phyloP scores from a whole-genome alignment of 441 rosid genomes.

The Gossypium lobatum region DNA sequence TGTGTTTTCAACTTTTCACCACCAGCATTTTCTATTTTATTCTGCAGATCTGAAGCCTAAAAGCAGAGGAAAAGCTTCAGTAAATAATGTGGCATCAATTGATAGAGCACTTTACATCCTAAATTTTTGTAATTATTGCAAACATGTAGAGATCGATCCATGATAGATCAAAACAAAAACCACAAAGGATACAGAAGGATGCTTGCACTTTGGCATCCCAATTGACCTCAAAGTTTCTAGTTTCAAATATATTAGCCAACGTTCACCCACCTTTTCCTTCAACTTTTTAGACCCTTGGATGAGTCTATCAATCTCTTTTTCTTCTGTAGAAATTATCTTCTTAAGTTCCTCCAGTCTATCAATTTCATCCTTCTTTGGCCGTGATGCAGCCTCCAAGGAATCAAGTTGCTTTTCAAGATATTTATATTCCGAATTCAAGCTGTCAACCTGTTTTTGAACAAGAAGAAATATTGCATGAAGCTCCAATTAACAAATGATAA shows the following conservation, averaged over 20 bases:
- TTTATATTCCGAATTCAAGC: constrained; percentile 61
- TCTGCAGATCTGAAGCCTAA: constrained; percentile 78
- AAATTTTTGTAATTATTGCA: background rate
- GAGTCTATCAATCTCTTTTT: constrained; percentile 62
- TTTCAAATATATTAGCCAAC: constrained; percentile 2
- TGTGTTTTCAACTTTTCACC: constrained; percentile 77
- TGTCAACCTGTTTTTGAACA: constrained; percentile 54
- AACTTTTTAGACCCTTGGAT: constrained; percentile 66
- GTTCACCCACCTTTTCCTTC: constrained; percentile 61
- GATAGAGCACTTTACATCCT: constrained; percentile 4
- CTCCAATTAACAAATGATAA: constrained; percentile 12
- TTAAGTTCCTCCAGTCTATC: constrained; percentile 60
- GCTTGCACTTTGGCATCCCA: background rate
- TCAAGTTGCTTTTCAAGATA: constrained; percentile 76
- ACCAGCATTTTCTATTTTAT: constrained; percentile 82
- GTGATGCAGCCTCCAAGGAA: constrained; percentile 74
- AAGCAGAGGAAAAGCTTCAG: constrained; percentile 17
- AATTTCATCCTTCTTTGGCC: constrained; percentile 69
- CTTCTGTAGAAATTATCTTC: constrained; percentile 50
- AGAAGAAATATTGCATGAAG: constrained; percentile 15
- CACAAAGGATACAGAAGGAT: background rate
- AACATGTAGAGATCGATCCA: constrained; percentile 3
- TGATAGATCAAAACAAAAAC: background rate
- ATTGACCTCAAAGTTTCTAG: constrained; percentile 8
- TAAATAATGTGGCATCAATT: background rate